These are phyloP conservation scores for Megacollybia marginata DNA, from an alignment of 768 basidiomycete genomes.

Conservation along the genomic window DNA sequence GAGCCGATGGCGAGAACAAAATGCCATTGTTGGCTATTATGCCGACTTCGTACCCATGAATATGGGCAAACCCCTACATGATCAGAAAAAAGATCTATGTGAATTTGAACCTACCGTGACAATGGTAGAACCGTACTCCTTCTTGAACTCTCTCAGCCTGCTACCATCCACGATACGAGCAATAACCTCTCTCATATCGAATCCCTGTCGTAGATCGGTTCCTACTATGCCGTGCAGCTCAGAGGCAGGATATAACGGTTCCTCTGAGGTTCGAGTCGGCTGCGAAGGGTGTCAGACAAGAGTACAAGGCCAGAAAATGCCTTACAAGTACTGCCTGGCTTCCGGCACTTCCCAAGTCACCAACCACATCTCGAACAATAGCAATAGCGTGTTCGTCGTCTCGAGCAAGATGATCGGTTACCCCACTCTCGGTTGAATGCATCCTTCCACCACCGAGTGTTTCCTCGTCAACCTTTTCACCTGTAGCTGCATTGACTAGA, in stretches of 20 bases:
- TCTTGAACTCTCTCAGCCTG: conserved; percentile 91
- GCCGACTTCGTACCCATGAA: conserved; percentile 86
- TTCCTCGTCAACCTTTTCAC: conserved; percentile 89
- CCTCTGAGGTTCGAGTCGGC: conserved; percentile 57
- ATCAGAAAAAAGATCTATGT: neutral
- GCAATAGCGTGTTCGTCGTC: conserved; percentile 83
- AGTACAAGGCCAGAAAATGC: neutral
- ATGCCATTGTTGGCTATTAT: conserved; percentile 95
- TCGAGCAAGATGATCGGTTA: conserved; percentile 80
- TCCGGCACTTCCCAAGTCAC: conserved; percentile 67
- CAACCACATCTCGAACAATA: conserved; percentile 69
- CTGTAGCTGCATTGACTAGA: conserved; percentile 90
- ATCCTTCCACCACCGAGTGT: conserved; percentile 85
- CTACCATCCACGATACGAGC: conserved; percentile 89
- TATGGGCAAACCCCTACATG: conserved; percentile 73
- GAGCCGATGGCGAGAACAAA: conserved; percentile 85
- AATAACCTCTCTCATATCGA: conserved; percentile 93
- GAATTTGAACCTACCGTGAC: conserved; percentile 54
- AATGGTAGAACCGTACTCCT: conserved; percentile 87
- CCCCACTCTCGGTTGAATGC: conserved; percentile 89
- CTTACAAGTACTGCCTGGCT: conserved; percentile 14
- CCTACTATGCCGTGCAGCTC: conserved; percentile 92
- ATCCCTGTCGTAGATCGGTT: conserved; percentile 79
- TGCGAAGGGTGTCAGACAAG: conserved; percentile 15
- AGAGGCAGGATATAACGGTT: conserved; percentile 69